Evolutionary conservation across 1,139 yeast genomes (phyloP).

Genomic region (Yamadazyma friedrichii): DNA sequence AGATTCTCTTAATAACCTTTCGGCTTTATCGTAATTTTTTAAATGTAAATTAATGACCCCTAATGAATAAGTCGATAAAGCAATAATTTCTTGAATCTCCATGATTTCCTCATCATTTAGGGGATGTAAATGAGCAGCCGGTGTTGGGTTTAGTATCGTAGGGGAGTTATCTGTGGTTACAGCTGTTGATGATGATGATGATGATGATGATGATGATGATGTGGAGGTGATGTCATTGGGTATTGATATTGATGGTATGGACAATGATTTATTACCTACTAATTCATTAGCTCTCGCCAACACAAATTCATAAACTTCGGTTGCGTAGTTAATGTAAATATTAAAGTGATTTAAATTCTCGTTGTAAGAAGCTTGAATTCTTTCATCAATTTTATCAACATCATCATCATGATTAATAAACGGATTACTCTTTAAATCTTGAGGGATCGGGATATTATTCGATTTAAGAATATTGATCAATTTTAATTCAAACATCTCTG

Average conservation of each 20-base stretch:
- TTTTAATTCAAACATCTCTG: slow-evolving; percentile 59
- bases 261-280: slow-evolving; percentile 1
- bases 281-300: slow-evolving; percentile 43
- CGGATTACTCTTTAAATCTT: slow-evolving; percentile 9
- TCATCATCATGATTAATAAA: background rate
- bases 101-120: slow-evolving; percentile 19
- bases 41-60: slow-evolving; percentile 74
- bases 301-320: slow-evolving; percentile 30
- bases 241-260: background rate
- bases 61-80: slow-evolving; percentile 78
- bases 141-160: slow-evolving; percentile 19
- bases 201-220: background rate
- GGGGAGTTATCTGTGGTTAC: background rate
- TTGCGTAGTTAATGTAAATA: slow-evolving; percentile 3
- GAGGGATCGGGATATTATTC: slow-evolving; percentile 17
- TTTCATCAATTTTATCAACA: background rate
- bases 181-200: background rate
- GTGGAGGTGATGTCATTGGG: background rate
- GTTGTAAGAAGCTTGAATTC: background rate
- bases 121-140: slow-evolving; percentile 16
- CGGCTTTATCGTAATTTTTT: slow-evolving; percentile 56
- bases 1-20: slow-evolving; percentile 64
- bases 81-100: slow-evolving; percentile 56
- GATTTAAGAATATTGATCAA: slow-evolving; percentile 30
- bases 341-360: slow-evolving; percentile 2